Evolutionary conservation across 805 yeast genomes (phyloP).

Genomic region (Candida tammaniensis): DNA sequence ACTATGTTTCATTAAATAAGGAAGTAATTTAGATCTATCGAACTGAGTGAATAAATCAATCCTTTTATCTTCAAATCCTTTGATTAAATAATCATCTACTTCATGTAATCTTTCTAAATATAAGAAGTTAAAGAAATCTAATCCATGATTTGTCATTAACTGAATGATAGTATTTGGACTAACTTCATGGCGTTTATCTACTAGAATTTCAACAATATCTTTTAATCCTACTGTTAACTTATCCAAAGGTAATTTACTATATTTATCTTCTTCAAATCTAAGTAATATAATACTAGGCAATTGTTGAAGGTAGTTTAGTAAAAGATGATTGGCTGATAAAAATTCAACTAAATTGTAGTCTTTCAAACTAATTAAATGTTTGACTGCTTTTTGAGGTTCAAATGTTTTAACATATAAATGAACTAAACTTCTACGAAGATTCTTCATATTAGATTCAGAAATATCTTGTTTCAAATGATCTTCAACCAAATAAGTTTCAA

Average conservation of each 20-base stretch:
- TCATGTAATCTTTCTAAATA: slow-evolving; percentile 60
- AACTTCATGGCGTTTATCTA: slow-evolving; percentile 64
- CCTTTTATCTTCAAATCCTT: slow-evolving; percentile 63
- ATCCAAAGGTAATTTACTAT: slow-evolving; percentile 39
- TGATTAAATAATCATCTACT: slow-evolving; percentile 54
- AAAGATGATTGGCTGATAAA: slow-evolving; percentile 59
- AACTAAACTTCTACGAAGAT: slow-evolving; percentile 45
- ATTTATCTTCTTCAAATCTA: slow-evolving; percentile 34
- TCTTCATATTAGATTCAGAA: too few relatives aligned
- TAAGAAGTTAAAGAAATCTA: slow-evolving; percentile 56
- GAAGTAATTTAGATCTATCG: slow-evolving; percentile 52
- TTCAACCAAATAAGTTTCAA: slow-evolving; percentile 44
- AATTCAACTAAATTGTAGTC: slow-evolving; percentile 57
- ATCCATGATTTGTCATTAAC: slow-evolving; percentile 38
- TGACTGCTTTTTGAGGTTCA: slow-evolving; percentile 62
- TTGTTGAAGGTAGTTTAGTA: slow-evolving; percentile 45
- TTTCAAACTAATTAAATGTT: slow-evolving; percentile 54
- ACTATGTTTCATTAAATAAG: slow-evolving; percentile 55
- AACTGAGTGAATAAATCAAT: slow-evolving; percentile 63
- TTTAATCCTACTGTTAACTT: slow-evolving; percentile 37
- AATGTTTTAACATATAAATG: slow-evolving; percentile 54
- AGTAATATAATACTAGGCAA: slow-evolving; percentile 53
- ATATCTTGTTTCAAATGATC: background rate
- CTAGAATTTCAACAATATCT: slow-evolving; percentile 52
- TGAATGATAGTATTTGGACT: slow-evolving; percentile 50